Conservation (phyloP, 2,329 filamentous ascomycete genomes). For the Trichoderma atroviride region DNA sequence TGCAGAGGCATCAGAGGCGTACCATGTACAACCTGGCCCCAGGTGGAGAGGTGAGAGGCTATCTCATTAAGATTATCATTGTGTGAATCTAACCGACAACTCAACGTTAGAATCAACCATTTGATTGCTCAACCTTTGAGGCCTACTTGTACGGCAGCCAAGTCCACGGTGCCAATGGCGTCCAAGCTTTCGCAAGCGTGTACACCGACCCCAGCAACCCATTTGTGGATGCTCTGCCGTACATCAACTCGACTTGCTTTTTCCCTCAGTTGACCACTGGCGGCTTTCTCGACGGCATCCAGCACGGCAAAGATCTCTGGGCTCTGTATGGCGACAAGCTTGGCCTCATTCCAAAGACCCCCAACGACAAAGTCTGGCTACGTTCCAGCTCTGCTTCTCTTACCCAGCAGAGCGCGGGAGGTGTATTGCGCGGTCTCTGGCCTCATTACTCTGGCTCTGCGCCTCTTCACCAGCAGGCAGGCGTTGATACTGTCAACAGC, state of each 20-base stretch:
- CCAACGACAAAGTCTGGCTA: slow-evolving; percentile 16
- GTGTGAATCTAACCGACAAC: not conserved
- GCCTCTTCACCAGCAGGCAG: slow-evolving; percentile 17
- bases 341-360: not conserved
- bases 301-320: slow-evolving; percentile 22
- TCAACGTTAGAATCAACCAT: slow-evolving; percentile 9
- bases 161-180: not conserved
- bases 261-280: slow-evolving; percentile 20
- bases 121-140: slow-evolving; percentile 22
- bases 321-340: slow-evolving; percentile 11
- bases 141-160: slow-evolving; percentile 7
- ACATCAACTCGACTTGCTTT: slow-evolving; percentile 23
- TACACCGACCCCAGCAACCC: slow-evolving; percentile 20
- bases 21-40: slow-evolving; percentile 23
- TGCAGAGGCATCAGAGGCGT: slow-evolving; percentile 21
- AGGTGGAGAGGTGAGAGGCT: slow-evolving; percentile 12
- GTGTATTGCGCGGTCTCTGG: slow-evolving; percentile 19
- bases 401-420: slow-evolving; percentile 21
- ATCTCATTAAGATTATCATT: too few relatives aligned
- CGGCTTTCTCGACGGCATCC: slow-evolving; percentile 16
- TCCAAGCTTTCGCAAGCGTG: slow-evolving; percentile 1
- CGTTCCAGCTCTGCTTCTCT: slow-evolving; percentile 13
- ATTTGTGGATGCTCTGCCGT: slow-evolving; percentile 19
- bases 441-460: not conserved
- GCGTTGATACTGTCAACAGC: slow-evolving; percentile 12